Evolutionary conservation across 805 yeast species (phyloP).

Genomic region (Nakazawaea peltata): DNA sequence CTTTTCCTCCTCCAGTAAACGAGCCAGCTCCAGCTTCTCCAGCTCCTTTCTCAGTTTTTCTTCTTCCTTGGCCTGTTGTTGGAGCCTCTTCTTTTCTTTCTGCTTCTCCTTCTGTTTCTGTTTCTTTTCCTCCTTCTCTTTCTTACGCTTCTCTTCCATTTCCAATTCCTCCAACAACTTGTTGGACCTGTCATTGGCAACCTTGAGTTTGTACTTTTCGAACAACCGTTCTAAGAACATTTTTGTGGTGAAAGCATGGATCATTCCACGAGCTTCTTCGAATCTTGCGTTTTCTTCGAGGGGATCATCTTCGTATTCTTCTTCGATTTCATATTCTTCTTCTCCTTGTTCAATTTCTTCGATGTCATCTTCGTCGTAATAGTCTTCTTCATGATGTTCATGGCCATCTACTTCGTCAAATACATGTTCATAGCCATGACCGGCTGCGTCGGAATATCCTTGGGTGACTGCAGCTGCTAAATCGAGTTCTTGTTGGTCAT

Average conservation of each 20-base stretch:
- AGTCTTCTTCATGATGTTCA: slow-evolving; percentile 17
- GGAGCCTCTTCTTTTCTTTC: slow-evolving; percentile 58
- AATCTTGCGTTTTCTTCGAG: slow-evolving; percentile 32
- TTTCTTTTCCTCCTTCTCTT: slow-evolving; percentile 60
- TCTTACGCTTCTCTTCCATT: slow-evolving; percentile 57
- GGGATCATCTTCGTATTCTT: slow-evolving; percentile 16
- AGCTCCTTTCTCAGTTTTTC: slow-evolving; percentile 49
- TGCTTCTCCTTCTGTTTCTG: slow-evolving; percentile 59
- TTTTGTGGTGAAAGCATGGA: slow-evolving; percentile 73
- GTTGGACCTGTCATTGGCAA: slow-evolving; percentile 66
- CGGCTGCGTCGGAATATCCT: too few relatives aligned
- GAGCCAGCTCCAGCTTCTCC: slow-evolving; percentile 39
- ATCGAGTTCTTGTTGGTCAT: too few relatives aligned
- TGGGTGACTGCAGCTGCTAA: slow-evolving; percentile 18
- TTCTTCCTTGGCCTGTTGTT: slow-evolving; percentile 56
- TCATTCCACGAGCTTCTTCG: slow-evolving; percentile 72
- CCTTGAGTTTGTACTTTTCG: slow-evolving; percentile 69
- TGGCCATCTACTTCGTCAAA: slow-evolving; percentile 18
- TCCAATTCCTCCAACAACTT: slow-evolving; percentile 62
- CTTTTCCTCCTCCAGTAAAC: slow-evolving; percentile 31
- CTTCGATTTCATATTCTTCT: slow-evolving; percentile 13
- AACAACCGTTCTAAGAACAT: slow-evolving; percentile 67
- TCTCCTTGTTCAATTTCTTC: slow-evolving; percentile 22
- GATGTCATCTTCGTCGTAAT: slow-evolving; percentile 23
- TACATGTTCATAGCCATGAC: too few relatives aligned